These are phyloP conservation scores for Penicillium angulare DNA, from an alignment of 495 filamentous ascomycete genomes.

Conservation along the genomic window DNA sequence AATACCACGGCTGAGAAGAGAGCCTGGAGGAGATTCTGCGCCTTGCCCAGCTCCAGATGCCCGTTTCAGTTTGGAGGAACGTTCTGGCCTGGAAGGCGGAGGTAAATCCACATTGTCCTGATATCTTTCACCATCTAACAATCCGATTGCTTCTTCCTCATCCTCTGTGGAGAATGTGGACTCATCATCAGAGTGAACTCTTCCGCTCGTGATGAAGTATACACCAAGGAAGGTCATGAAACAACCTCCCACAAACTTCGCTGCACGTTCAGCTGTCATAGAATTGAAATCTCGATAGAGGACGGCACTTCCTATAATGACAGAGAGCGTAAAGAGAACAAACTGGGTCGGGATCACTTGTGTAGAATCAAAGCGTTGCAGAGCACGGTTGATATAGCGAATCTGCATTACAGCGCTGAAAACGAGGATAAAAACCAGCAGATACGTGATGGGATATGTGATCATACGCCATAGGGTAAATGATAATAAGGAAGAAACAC, in stretches of 20 bases:
- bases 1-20: conserved; percentile 34
- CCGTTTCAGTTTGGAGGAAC: no score
- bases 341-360: conserved; percentile 98
- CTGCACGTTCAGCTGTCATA: conserved; percentile 62
- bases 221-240: conserved; percentile 89
- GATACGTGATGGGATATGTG: conserved; percentile 88
- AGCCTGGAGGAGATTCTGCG: conserved; percentile 30
- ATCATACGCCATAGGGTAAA: conserved; percentile 83
- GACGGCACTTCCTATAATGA: conserved; percentile 90
- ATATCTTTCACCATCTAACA: conserved; percentile 44
- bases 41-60: conserved; percentile 14
- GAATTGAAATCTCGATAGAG: conserved; percentile 93
- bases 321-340: conserved; percentile 90
- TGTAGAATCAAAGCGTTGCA: conserved; percentile 93
- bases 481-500: conserved; percentile 90
- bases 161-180: conserved; percentile 46
- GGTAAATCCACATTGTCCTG: conserved; percentile 38
- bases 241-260: conserved; percentile 88
- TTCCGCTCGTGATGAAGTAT: conserved; percentile 79
- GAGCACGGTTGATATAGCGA: conserved; percentile 89
- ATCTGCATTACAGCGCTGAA: conserved; percentile 91
- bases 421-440: conserved; percentile 71
- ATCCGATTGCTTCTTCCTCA: conserved; percentile 48
- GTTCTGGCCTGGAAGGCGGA: conserved; percentile 24
- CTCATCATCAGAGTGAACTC: conserved; percentile 44